phyloP scores from a whole-genome alignment of 1,284 basidiomycete genomes.

The Austroboletus niveus region DNA sequence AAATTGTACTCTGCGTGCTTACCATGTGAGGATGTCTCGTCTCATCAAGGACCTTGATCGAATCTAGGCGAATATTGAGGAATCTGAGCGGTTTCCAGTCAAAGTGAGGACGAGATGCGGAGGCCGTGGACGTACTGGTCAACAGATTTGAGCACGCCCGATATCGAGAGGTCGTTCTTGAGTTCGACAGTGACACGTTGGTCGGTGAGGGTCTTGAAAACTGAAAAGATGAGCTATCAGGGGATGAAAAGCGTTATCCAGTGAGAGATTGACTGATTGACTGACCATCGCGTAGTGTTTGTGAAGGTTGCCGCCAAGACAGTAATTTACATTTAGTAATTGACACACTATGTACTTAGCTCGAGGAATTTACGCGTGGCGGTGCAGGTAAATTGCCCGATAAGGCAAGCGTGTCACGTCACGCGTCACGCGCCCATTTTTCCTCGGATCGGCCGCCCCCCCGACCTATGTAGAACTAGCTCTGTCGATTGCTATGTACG shows the following conservation, averaged over 20 bases:
- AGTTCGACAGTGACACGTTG: constrained; percentile 97
- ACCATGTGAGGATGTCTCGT: constrained; percentile 98
- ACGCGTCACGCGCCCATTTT: too few relatives aligned
- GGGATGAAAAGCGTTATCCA: constrained; percentile 10
- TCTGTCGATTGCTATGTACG: too few relatives aligned
- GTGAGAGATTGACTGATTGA: background rate
- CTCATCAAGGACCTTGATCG: constrained; percentile 91
- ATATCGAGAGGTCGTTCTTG: constrained; percentile 98
- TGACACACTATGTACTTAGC: too few relatives aligned
- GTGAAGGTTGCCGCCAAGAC: background rate
- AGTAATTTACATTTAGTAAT: too few relatives aligned
- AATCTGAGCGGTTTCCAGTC: constrained; percentile 55
- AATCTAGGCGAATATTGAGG: constrained; percentile 95
- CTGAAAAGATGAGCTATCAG: constrained; percentile 87
- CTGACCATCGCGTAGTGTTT: constrained; percentile 21
- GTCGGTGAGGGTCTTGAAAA: constrained; percentile 99
- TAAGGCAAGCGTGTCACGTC: too few relatives aligned
- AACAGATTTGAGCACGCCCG: constrained; percentile 94
- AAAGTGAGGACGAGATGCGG: background rate
- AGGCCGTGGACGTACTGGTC: constrained; percentile 74
- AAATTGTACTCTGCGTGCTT: constrained; percentile 8
- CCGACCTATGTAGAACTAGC: too few relatives aligned
- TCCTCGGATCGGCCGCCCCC: too few relatives aligned
- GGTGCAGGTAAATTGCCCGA: too few relatives aligned
- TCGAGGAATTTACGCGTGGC: too few relatives aligned